These are phyloP conservation scores for Thuidium tamariscinum DNA, from an alignment of 225 moss, liverwort and hornwort species.

Conservation along the genomic window DNA sequence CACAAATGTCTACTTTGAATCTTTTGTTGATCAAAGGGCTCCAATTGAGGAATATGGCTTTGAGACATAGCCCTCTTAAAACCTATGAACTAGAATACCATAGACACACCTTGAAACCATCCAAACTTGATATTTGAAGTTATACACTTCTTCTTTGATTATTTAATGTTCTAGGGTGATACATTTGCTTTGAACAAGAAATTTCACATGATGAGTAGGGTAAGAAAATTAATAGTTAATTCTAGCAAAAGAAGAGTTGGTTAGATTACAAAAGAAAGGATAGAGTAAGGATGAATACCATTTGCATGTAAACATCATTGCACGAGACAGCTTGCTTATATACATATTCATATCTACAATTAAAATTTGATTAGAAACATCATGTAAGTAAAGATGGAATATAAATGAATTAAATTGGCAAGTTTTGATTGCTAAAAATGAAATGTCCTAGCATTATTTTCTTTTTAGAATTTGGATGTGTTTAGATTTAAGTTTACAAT, in stretches of 20 bases:
- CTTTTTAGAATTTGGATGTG: too few relatives aligned
- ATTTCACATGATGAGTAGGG: too few relatives aligned
- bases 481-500: too few relatives aligned
- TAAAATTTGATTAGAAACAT: background rate
- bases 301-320: slow-evolving; percentile 56
- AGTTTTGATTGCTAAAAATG: too few relatives aligned
- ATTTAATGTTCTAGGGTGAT: background rate
- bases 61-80: background rate
- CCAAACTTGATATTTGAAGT: background rate
- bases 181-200: background rate
- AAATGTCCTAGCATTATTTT: too few relatives aligned
- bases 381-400: background rate
- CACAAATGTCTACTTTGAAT: background rate
- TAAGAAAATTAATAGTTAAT: too few relatives aligned
- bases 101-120: background rate
- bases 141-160: too few relatives aligned
- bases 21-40: too few relatives aligned
- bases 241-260: accelerated
- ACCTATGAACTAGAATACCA: background rate
- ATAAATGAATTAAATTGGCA: background rate
- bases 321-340: slow-evolving; percentile 51
- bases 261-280: background rate
- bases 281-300: slow-evolving; percentile 8
- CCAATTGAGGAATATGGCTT: accelerated
- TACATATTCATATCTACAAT: slow-evolving; percentile 24